A percentile compares a stretch with the other conserved stretches of the same genome.
These are phyloP conservation scores for Guillardia theta DNA, from an alignment of 78 protist species.

Conservation along the genomic window DNA sequence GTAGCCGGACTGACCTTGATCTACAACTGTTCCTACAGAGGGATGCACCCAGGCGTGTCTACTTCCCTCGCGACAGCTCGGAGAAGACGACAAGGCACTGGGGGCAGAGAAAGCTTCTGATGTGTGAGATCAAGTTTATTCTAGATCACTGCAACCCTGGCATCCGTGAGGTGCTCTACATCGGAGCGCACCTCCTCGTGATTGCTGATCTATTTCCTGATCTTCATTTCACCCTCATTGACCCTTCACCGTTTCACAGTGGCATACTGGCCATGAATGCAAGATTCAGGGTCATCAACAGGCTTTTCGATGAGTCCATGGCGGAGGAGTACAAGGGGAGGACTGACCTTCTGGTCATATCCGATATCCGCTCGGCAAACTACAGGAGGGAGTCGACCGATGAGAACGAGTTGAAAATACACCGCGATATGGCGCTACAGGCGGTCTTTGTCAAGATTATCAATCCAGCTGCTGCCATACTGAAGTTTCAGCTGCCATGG, in stretches of 20 bases:
- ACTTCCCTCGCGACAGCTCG: too few relatives aligned
- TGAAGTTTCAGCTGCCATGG: constrained; percentile 72
- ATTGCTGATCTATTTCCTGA: constrained; percentile 55
- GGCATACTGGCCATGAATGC: not conserved
- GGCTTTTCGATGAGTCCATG: constrained; percentile 46
- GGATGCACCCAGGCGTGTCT: too few relatives aligned
- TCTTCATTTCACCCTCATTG: constrained; percentile 33
- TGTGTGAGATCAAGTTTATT: constrained; percentile 24
- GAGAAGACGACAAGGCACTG: constrained; percentile 55
- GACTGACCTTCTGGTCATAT: not conserved
- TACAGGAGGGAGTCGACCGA: not conserved
- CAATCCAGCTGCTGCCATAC: not conserved
- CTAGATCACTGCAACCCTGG: too few relatives aligned
- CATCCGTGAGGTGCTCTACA: not conserved
- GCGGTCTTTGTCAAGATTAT: not conserved
- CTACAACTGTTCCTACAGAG: too few relatives aligned
- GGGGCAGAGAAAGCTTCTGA: constrained; percentile 32
- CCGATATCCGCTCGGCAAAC: constrained; percentile 15
- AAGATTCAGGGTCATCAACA: constrained; percentile 23
- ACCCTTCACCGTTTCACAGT: constrained; percentile 46
- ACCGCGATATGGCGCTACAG: constrained; percentile 7
- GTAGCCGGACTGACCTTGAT: too few relatives aligned
- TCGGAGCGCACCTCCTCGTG: constrained; percentile 44
- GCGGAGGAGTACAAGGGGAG: not conserved
- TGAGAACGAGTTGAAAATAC: not conserved